Conservation (phyloP, 345 rosid genomes). For the Lepidium sativum region DNA sequence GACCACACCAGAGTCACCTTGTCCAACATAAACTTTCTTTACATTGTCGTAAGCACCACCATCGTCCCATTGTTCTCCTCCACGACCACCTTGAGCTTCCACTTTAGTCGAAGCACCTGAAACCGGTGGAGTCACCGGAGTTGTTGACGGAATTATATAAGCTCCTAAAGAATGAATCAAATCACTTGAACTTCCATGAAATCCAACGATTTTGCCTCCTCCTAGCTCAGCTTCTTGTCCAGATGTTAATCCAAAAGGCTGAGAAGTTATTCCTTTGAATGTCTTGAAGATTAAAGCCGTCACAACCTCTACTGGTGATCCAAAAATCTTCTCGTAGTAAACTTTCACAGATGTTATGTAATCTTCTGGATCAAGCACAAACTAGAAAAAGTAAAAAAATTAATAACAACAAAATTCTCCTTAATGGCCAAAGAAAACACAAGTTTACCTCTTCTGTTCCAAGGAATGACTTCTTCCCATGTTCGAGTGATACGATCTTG, state of each 20-base stretch:
- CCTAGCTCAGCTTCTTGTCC: conserved; percentile 11
- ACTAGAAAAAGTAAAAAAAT: not conserved
- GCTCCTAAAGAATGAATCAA: conserved; percentile 21
- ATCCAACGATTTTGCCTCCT: conserved; percentile 25
- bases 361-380: conserved; percentile 21
- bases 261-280: conserved; percentile 14
- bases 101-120: conserved; percentile 14
- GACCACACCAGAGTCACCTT: conserved; percentile 28
- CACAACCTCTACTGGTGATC: not conserved
- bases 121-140: conserved; percentile 7
- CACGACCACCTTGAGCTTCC: conserved; percentile 31
- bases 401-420: not conserved
- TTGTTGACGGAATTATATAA: conserved; percentile 3
- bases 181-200: conserved; percentile 25
- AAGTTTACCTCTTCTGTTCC: conserved; percentile 13
- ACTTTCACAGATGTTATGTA: conserved; percentile 15
- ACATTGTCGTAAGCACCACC: conserved; percentile 24
- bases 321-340: conserved; percentile 19
- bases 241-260: conserved; percentile 17
- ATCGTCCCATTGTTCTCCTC: conserved; percentile 27
- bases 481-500: conserved; percentile 16
- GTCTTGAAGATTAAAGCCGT: conserved; percentile 19
- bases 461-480: conserved; percentile 21
- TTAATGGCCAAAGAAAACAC: not conserved
- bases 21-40: conserved; percentile 27